Percentiles rank a stretch among this genome's conserved stretches.
phyloP scores from a whole-genome alignment of 2,329 filamentous ascomycete genomes.

The Ilyonectria robusta region DNA sequence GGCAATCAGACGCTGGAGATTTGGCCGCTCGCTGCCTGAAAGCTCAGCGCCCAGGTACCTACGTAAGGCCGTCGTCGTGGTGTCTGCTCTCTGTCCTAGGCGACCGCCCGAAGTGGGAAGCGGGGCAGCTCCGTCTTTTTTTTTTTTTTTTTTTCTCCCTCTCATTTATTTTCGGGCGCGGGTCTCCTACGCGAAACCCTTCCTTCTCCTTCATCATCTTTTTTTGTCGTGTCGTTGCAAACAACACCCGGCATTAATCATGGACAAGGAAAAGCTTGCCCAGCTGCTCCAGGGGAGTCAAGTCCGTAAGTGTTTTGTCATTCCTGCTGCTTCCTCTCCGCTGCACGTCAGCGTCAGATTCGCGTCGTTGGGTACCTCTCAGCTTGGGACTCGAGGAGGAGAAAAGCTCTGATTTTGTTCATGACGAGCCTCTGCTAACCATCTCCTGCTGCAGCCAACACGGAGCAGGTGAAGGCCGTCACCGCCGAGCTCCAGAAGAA shows the following conservation, averaged over 20 bases:
- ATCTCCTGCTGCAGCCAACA: constrained; percentile 76
- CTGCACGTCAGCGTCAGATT: not conserved
- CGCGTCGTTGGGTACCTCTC: constrained; percentile 8
- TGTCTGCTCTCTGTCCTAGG: not conserved
- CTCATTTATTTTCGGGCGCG: constrained; percentile 25
- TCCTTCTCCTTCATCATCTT: constrained; percentile 27
- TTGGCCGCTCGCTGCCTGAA: constrained; percentile 6
- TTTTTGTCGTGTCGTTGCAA: constrained; percentile 43
- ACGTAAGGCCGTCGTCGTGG: constrained; percentile 12
- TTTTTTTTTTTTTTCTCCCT: constrained; percentile 20
- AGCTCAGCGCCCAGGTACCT: constrained; percentile 9
- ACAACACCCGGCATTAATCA: constrained; percentile 47
- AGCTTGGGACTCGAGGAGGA: not conserved
- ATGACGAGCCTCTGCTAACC: constrained; percentile 32
- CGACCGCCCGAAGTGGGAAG: constrained; percentile 28
- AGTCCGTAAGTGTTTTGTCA: constrained; percentile 75
- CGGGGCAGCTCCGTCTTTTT: constrained; percentile 35
- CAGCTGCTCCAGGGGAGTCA: constrained; percentile 89
- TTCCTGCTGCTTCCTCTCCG: constrained; percentile 20
- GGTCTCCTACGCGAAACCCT: constrained; percentile 20
- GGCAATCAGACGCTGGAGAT: constrained; percentile 7
- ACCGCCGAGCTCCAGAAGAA: constrained; percentile 92
- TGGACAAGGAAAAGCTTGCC: constrained; percentile 80
- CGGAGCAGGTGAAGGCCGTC: constrained; percentile 88
- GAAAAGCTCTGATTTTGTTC: constrained; percentile 8